phyloP scores from a whole-genome alignment of 2,329 filamentous ascomycete genomes.

The Fusarium sp. region DNA sequence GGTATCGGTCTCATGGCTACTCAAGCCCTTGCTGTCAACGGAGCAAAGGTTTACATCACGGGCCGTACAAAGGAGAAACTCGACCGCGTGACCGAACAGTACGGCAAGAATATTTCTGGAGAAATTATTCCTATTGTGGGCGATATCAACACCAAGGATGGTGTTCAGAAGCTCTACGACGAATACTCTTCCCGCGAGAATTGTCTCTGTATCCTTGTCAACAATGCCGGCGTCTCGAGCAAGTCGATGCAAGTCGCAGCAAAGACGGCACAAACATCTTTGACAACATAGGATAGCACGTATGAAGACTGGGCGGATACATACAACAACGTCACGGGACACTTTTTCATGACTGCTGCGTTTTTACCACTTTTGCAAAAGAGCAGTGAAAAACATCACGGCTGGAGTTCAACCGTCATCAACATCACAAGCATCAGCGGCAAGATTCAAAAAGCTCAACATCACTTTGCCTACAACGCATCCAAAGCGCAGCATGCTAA shows the following conservation, averaged over 20 bases:
- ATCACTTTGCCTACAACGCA: constrained; percentile 75
- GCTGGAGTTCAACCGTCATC: constrained; percentile 71
- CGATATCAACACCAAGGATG: constrained; percentile 72
- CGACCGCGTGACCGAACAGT: constrained; percentile 69
- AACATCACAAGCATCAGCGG: constrained; percentile 78
- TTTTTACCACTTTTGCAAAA: constrained; percentile 72
- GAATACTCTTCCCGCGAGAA: constrained; percentile 67
- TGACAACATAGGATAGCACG: constrained; percentile 66
- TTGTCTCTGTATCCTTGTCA: constrained; percentile 74
- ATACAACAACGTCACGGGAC: constrained; percentile 79
- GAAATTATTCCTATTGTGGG: constrained; percentile 70
- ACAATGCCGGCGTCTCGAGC: constrained; percentile 76
- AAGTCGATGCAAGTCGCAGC: constrained; percentile 65
- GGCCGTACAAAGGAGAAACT: constrained; percentile 74
- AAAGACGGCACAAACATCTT: constrained; percentile 71
- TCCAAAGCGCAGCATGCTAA: constrained; percentile 73
- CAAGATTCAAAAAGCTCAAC: constrained; percentile 70
- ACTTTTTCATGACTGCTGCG: constrained; percentile 73
- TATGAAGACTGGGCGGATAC: constrained; percentile 79
- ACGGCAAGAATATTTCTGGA: constrained; percentile 64
- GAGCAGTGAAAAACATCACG: constrained; percentile 54
- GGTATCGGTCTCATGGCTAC: constrained; percentile 78
- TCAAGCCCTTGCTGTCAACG: constrained; percentile 74
- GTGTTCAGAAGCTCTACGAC: constrained; percentile 67
- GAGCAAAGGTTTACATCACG: constrained; percentile 77